A percentile compares a stretch with the other conserved stretches of the same genome.
Conservation (phyloP, 2,329 filamentous ascomycete genomes). For the Aspergillus sclerotialis region DNA sequence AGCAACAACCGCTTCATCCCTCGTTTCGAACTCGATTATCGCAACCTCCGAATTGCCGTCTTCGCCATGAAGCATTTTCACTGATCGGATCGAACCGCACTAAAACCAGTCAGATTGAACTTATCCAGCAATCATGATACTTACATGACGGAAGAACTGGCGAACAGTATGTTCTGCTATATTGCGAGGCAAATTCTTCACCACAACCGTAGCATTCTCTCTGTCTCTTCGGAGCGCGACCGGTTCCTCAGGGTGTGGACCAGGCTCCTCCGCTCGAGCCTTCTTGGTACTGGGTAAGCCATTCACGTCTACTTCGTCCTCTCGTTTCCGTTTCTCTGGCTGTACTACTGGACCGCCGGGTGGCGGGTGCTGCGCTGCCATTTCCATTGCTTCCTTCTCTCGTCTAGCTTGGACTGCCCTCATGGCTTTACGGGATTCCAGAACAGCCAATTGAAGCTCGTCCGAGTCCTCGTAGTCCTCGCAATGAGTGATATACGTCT, state of each 20-base stretch:
- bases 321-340: constrained; percentile 63
- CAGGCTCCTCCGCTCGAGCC: constrained; percentile 44
- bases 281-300: constrained; percentile 63
- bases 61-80: constrained; percentile 60
- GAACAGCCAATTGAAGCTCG: constrained; percentile 64
- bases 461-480: constrained; percentile 82
- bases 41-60: constrained; percentile 59
- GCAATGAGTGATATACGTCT: constrained; percentile 50
- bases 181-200: constrained; percentile 66
- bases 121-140: constrained; percentile 10
- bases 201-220: constrained; percentile 79
- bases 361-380: constrained; percentile 32
- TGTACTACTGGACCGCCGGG: constrained; percentile 15
- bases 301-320: constrained; percentile 46
- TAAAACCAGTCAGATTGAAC: constrained; percentile 9
- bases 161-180: constrained; percentile 66
- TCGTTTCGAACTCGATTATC: constrained; percentile 74
- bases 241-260: constrained; percentile 25
- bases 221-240: constrained; percentile 66
- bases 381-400: constrained; percentile 58
- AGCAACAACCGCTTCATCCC: constrained; percentile 75
- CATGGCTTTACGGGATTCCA: constrained; percentile 63
- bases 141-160: constrained; percentile 77
- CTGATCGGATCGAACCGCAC: constrained; percentile 74
- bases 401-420: constrained; percentile 59